phyloP scores from a whole-genome alignment of 1,284 basidiomycete genomes.

The Cutaneotrichosporon sp. region DNA sequence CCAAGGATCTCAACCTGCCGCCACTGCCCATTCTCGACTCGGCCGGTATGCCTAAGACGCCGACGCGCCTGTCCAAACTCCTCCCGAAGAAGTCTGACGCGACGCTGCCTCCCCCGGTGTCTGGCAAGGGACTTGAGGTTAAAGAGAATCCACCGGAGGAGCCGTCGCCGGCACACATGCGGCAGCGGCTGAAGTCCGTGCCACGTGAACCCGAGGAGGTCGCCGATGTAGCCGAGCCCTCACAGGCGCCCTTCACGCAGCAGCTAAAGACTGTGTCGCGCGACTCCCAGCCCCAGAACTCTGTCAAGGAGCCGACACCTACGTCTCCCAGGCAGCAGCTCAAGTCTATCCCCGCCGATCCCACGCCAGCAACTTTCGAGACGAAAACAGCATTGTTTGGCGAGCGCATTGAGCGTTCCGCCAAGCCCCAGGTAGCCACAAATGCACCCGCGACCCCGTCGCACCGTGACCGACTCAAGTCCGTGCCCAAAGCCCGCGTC shows the following conservation, averaged over 20 bases:
- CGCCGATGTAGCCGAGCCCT: too few relatives aligned
- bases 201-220: background rate
- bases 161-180: background rate
- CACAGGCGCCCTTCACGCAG: background rate
- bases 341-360: too few relatives aligned
- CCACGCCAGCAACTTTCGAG: too few relatives aligned
- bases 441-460: background rate
- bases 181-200: background rate
- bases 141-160: background rate
- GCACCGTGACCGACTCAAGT: background rate
- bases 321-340: too few relatives aligned
- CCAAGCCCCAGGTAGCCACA: background rate
- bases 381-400: background rate
- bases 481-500: background rate
- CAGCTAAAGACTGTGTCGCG: too few relatives aligned
- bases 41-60: background rate
- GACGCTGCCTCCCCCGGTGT: background rate
- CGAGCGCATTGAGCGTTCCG: background rate
- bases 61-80: background rate
- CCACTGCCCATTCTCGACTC: constrained; percentile 3
- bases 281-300: too few relatives aligned
- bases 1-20: constrained; percentile 1
- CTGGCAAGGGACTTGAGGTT: background rate
- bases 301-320: too few relatives aligned
- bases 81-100: background rate